Conservation (phyloP, 2,329 filamentous ascomycete genomes). For the Alternaria sp. region DNA sequence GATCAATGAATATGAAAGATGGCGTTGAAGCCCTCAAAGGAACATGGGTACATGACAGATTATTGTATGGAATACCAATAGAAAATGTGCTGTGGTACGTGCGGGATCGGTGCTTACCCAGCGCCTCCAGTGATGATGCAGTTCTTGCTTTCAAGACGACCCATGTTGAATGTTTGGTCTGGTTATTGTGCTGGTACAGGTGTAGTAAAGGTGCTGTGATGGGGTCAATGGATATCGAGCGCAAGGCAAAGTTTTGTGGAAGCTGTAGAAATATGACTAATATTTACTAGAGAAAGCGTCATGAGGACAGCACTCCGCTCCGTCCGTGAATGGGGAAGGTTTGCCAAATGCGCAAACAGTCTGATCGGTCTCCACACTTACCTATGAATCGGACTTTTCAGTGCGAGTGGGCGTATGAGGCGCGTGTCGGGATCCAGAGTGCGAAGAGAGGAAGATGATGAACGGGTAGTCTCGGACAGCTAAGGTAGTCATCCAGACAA, state of each 20-base stretch:
- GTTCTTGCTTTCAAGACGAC: constrained; percentile 71
- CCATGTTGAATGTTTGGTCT: constrained; percentile 48
- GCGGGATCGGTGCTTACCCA: constrained; percentile 67
- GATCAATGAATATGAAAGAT: background rate
- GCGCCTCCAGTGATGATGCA: constrained; percentile 84
- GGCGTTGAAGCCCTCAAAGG: background rate
- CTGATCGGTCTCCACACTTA: constrained; percentile 16
- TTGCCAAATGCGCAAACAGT: constrained; percentile 18
- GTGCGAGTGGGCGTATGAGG: constrained; percentile 10
- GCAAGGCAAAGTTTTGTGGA: constrained; percentile 33
- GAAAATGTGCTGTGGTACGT: background rate
- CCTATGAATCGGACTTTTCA: constrained; percentile 13
- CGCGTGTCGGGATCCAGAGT: constrained; percentile 6
- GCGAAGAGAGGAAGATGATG: constrained; percentile 9
- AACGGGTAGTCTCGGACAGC: constrained; percentile 27
- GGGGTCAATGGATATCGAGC: constrained; percentile 21
- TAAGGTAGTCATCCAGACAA: constrained; percentile 11
- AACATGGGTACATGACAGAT: background rate
- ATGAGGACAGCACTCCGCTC: constrained; percentile 19
- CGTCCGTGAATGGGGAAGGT: constrained; percentile 25
- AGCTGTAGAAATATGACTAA: constrained; percentile 42
- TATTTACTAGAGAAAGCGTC: constrained; percentile 32
- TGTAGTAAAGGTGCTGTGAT: constrained; percentile 13
- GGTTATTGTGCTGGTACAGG: constrained; percentile 8
- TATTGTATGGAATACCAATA: background rate